phyloP scores from a whole-genome alignment of 2,329 filamentous ascomycete species.

The Pseudogymnoascus sp. region DNA sequence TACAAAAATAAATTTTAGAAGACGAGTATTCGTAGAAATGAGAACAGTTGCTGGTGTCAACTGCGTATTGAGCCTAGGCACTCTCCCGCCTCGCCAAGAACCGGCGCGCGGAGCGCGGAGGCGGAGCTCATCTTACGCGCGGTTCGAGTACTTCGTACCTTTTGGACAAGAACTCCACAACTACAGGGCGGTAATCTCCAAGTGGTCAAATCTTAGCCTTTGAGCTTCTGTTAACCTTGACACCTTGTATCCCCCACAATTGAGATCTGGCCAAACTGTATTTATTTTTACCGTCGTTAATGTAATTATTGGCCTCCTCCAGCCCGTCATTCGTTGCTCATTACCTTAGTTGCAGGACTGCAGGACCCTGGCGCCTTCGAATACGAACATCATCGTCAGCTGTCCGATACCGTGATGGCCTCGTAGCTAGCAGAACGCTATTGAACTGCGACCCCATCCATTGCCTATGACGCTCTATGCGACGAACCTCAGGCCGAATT shows the following conservation, averaged over 20 bases:
- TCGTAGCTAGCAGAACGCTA: background rate
- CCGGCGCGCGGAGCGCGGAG: background rate
- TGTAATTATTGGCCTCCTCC: background rate
- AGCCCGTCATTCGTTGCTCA: background rate
- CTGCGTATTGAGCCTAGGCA: background rate
- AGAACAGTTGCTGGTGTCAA: background rate
- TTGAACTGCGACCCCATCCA: conserved; percentile 3
- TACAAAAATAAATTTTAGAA: background rate
- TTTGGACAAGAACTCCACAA: conserved; percentile 8
- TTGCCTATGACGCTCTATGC: conserved; percentile 1
- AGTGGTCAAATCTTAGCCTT: background rate
- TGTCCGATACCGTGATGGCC: conserved; percentile 5
- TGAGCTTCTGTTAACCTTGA: background rate
- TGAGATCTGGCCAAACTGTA: background rate
- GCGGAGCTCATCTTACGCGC: conserved; percentile 6
- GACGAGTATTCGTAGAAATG: background rate
- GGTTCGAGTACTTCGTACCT: conserved; percentile 6
- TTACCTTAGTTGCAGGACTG: background rate
- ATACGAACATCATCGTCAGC: conserved; percentile 10
- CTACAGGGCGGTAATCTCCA: conserved; percentile 1
- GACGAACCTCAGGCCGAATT: background rate
- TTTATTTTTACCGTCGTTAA: background rate
- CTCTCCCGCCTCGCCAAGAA: background rate
- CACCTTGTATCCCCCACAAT: conserved; percentile 10
- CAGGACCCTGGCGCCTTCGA: background rate